A percentile compares a stretch with the other conserved stretches of the same genome.
These are phyloP conservation scores for Xylaria venustula DNA, from an alignment of 495 filamentous ascomycete genomes.

Conservation along the genomic window DNA sequence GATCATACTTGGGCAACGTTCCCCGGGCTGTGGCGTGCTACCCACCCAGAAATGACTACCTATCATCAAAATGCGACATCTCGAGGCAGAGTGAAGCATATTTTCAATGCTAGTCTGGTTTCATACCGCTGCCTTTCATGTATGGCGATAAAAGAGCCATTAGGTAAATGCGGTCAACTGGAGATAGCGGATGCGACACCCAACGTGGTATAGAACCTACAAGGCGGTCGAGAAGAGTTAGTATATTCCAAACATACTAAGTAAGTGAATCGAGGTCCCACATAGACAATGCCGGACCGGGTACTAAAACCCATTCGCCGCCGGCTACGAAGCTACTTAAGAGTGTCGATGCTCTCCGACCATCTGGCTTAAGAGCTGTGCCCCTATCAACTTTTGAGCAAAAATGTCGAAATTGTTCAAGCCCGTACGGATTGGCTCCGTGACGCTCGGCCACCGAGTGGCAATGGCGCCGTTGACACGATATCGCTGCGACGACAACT, in stretches of 20 bases:
- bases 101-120: too few species aligned
- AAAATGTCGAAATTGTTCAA: constrained; percentile 46
- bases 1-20: not conserved
- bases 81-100: too few species aligned
- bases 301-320: not conserved
- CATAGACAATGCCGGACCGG: not conserved
- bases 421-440: constrained; percentile 47
- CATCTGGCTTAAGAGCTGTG: not conserved
- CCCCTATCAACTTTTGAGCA: not conserved
- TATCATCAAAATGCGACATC: not conserved
- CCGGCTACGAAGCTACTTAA: not conserved
- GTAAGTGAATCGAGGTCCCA: not conserved
- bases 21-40: not conserved
- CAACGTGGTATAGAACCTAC: not conserved
- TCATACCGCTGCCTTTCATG: too few species aligned
- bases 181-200: not conserved
- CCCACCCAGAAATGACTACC: not conserved
- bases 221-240: not conserved
- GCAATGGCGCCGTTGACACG: constrained; percentile 57
- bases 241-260: not conserved
- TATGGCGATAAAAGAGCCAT: not conserved
- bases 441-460: constrained; percentile 53
- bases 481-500: constrained; percentile 44
- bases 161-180: not conserved
- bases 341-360: not conserved